These are phyloP conservation scores for Phyllosticta citribraziliensis DNA, from an alignment of 2,329 filamentous ascomycete species.

Conservation along the genomic window DNA sequence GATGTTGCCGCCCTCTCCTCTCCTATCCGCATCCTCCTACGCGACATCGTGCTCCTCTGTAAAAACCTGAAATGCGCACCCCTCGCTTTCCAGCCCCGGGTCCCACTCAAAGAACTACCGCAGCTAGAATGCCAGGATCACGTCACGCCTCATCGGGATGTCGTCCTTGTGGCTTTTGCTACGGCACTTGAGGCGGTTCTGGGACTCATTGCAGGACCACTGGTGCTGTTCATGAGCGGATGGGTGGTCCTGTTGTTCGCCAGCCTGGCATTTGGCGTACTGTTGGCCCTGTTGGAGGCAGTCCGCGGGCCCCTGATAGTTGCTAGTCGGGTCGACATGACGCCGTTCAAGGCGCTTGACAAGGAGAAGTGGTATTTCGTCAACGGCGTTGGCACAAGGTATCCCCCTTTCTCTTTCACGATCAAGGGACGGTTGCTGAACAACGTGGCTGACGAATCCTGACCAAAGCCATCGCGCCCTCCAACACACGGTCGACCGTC, in stretches of 20 bases:
- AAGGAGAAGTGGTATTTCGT: not conserved
- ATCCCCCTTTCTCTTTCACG: not conserved
- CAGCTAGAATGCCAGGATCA: not conserved
- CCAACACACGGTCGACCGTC: not conserved
- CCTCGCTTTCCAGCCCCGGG: not conserved
- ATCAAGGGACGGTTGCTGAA: not conserved
- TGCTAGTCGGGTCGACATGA: not conserved
- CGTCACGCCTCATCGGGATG: not conserved
- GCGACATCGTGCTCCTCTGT: not conserved
- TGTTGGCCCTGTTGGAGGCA: not conserved
- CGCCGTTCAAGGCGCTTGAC: not conserved
- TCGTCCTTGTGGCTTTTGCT: not conserved
- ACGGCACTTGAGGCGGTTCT: not conserved
- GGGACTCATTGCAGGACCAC: not conserved
- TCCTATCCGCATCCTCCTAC: not conserved
- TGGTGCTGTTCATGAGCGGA: not conserved
- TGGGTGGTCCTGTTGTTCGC: not conserved
- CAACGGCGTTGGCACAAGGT: constrained; percentile 37
- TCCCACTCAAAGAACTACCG: not conserved
- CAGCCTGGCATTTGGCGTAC: not conserved
- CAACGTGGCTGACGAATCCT: not conserved
- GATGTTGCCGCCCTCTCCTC: not conserved
- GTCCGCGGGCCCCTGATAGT: not conserved
- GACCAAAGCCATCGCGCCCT: not conserved
- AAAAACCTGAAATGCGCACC: not conserved